phyloP scores from a whole-genome alignment of 1,284 basidiomycete genomes.

The Ustilago sp. region DNA sequence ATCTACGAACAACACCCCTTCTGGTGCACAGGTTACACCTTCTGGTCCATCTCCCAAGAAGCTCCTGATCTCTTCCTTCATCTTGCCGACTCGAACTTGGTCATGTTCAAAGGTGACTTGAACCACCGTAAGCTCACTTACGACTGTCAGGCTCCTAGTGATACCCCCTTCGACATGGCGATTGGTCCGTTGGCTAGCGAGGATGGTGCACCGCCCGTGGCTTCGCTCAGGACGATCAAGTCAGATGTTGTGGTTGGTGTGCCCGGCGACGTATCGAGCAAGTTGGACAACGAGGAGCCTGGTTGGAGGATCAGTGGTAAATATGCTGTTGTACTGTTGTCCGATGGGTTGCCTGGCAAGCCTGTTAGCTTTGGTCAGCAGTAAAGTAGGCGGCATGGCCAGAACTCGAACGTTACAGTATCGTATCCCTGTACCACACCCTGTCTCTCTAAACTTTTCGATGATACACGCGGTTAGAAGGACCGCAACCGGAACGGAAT shows the following conservation, averaged over 20 bases:
- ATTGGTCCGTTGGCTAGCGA: slow-evolving; percentile 93
- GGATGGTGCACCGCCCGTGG: slow-evolving; percentile 85
- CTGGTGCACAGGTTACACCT: slow-evolving; percentile 69
- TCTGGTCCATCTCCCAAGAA: slow-evolving; percentile 85
- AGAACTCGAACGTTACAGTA: no score
- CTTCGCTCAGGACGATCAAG: slow-evolving; percentile 67
- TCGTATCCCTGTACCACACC: no score
- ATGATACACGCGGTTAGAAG: background rate
- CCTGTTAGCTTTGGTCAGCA: slow-evolving; percentile 49
- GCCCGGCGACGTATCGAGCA: slow-evolving; percentile 75
- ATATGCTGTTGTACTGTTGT: slow-evolving; percentile 73
- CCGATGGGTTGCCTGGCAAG: slow-evolving; percentile 54
- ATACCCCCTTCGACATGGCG: slow-evolving; percentile 88
- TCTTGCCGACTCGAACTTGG: slow-evolving; percentile 88
- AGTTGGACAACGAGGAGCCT: slow-evolving; percentile 77
- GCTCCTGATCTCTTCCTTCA: slow-evolving; percentile 86
- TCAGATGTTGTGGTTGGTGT: slow-evolving; percentile 82
- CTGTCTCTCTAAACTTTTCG: no score
- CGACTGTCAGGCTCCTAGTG: slow-evolving; percentile 77
- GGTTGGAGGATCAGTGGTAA: slow-evolving; percentile 85
- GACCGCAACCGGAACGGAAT: background rate
- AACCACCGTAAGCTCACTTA: slow-evolving; percentile 84
- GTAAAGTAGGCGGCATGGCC: background rate
- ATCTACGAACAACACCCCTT: slow-evolving; percentile 91
- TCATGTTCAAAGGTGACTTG: slow-evolving; percentile 93